Percentiles rank a stretch among this genome's conserved stretches.
phyloP scores from a whole-genome alignment of 257 asterid genomes.

The Lantana camara region DNA sequence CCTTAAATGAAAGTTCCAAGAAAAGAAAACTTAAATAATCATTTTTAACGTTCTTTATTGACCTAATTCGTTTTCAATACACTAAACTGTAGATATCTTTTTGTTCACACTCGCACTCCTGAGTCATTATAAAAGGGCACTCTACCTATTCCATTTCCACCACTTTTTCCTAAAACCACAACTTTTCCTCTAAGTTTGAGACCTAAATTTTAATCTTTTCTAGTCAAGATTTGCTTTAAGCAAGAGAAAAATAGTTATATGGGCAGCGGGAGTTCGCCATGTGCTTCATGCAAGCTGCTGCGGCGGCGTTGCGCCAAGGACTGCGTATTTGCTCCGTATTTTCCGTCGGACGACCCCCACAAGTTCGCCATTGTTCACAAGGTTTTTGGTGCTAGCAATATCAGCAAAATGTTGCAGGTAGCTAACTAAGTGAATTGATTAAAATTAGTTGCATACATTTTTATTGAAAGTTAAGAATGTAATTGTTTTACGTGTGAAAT shows the following conservation, averaged over 20 bases:
- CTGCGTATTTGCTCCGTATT: conserved; percentile 48
- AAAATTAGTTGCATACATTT: too few species aligned
- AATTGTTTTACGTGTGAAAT: too few species aligned
- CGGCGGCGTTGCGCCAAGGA: conserved; percentile 51
- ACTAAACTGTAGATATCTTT: neutral
- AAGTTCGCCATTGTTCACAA: conserved; percentile 36
- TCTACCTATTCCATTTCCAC: neutral
- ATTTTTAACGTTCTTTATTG: neutral
- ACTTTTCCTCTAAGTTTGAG: neutral
- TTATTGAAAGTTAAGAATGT: too few species aligned
- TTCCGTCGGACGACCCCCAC: conserved; percentile 46
- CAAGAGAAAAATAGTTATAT: neutral
- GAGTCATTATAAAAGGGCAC: neutral
- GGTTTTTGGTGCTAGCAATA: conserved; percentile 53
- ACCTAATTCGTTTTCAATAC: neutral
- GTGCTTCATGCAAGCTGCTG: conserved; percentile 54
- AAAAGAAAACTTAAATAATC: neutral
- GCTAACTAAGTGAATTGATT: neutral
- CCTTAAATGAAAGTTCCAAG: neutral
- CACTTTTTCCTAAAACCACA: neutral
- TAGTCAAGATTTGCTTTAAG: too few species aligned
- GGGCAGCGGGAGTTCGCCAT: conserved; percentile 35
- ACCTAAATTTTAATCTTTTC: neutral
- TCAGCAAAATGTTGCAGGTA: conserved; percentile 56
- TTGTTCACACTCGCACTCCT: neutral